Evolutionary conservation across 441 rosid species (phyloP).

Genomic region (Lepidium campestre): DNA sequence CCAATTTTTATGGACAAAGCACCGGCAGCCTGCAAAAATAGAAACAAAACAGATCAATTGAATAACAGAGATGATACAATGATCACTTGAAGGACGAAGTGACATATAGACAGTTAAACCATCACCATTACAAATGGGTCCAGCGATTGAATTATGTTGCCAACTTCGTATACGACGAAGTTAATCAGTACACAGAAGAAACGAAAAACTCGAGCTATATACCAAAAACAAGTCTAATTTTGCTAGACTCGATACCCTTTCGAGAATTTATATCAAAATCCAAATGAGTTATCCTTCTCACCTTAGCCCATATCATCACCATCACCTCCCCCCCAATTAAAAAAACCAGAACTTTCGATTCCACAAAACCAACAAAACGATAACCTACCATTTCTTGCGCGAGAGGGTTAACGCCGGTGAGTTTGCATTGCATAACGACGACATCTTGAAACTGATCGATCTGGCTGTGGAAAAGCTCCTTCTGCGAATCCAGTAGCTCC

Average conservation of each 20-base stretch:
- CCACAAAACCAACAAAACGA: not conserved
- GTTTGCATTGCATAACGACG: constrained; percentile 83
- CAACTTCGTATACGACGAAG: not conserved
- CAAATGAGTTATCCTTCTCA: not conserved
- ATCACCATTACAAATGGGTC: constrained; percentile 6
- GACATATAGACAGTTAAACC: not conserved
- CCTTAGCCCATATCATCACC: not conserved
- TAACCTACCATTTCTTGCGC: constrained; percentile 92
- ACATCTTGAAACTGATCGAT: constrained; percentile 78
- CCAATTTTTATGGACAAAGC: constrained; percentile 91
- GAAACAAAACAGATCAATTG: constrained; percentile 15
- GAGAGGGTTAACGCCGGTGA: constrained; percentile 97
- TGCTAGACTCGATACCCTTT: not conserved
- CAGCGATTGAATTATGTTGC: not conserved
- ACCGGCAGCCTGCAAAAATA: constrained; percentile 74
- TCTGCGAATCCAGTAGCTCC: constrained; percentile 64
- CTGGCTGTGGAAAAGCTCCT: constrained; percentile 72
- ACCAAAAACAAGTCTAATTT: not conserved
- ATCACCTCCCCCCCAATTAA: not conserved
- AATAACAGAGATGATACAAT: not conserved
- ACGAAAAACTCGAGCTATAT: not conserved
- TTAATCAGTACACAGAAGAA: not conserved
- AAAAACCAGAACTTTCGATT: not conserved
- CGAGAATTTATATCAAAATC: not conserved
- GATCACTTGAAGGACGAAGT: not conserved